Evolutionary conservation across 1,284 basidiomycete genomes (phyloP).

Genomic region (Quambalaria eucalypti): DNA sequence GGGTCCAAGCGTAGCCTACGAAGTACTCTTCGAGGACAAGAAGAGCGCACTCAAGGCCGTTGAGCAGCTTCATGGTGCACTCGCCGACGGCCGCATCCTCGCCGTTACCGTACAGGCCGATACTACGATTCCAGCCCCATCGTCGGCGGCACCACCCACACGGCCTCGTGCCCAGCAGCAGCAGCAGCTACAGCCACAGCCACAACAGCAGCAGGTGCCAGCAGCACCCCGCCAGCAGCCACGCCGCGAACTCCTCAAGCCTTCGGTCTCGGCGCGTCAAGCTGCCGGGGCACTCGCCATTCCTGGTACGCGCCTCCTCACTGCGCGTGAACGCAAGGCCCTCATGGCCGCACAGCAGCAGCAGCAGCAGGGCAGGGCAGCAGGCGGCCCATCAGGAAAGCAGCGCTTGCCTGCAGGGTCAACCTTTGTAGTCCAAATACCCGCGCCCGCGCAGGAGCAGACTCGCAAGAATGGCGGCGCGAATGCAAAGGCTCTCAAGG

Average conservation of each 20-base stretch:
- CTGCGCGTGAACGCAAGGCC: background rate
- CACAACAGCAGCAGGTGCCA: background rate
- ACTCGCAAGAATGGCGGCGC: background rate
- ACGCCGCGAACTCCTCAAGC: background rate
- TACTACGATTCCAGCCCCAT: background rate
- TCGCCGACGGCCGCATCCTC: background rate
- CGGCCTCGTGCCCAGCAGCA: background rate
- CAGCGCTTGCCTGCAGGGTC: no score
- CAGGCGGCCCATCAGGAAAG: no score
- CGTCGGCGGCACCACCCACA: background rate
- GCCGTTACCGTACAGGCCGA: background rate
- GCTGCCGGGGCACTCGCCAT: background rate
- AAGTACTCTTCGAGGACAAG: conserved; percentile 1
- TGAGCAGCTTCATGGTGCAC: background rate
- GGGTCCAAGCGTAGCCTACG: background rate
- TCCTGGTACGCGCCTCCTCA: background rate
- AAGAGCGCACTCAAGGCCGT: background rate
- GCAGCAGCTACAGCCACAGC: background rate
- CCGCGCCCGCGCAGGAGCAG: background rate
- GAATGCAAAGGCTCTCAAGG: background rate
- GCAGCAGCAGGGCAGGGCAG: background rate
- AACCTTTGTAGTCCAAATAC: no score
- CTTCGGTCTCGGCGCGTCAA: background rate
- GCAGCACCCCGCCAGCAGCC: background rate
- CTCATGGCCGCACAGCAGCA: background rate